Evolutionary conservation across 2,329 filamentous ascomycete genomes (phyloP), one percentile per base, ranked within the genome.

Genomic region (Aspergillus jensenii): DNA sequence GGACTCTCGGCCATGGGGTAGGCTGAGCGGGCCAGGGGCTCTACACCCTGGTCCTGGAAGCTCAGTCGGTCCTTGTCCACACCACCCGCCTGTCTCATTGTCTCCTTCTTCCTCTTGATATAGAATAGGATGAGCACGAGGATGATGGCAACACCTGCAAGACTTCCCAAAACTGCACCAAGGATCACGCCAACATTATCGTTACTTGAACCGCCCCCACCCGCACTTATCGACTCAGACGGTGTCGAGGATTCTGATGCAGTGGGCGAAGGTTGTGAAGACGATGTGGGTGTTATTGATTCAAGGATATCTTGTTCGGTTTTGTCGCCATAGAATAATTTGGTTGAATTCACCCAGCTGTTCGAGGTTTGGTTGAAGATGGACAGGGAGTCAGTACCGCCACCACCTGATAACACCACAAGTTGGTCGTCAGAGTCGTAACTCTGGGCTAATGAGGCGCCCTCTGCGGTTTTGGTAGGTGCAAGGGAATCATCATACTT

Each of bases 321-420:
- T 56, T 78, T 67, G 53, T 76, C 69, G 7, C 76, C 80, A 19
- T 76, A 79, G 60, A 96, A 85, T 23, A 90, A 73, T 6, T 82
- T 76, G 0, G 84, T 84, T 0, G 90, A 81, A 69, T 96, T 87
- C 21, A 89, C 74, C 93, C 93, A 98, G 46, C 81, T 78, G 71
- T 97, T 96, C 46, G 85, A 76, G 11, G 81, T 83, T 45, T 87
- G 86, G 67, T 96, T 82, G 74, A 96, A 98, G 59, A 97, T 85
- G 62, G 83, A 85, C 5, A 98, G 69, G 0, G 89, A 82, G 59
- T 90, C 83, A 1, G 88, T 77, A 6, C 79, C 74, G 65, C 84
- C 86, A 25, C 92, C 92, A 45, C 92, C 90, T n/a, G 88, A 86
- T 59, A 96, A 86, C 14, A 95, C 89, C 2, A 93, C 84, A 62